Evolutionary conservation across 2,329 filamentous ascomycete species (phyloP), one percentile per base, ranked within the genome.

Genomic region (Amauroascus verrucosus): DNA sequence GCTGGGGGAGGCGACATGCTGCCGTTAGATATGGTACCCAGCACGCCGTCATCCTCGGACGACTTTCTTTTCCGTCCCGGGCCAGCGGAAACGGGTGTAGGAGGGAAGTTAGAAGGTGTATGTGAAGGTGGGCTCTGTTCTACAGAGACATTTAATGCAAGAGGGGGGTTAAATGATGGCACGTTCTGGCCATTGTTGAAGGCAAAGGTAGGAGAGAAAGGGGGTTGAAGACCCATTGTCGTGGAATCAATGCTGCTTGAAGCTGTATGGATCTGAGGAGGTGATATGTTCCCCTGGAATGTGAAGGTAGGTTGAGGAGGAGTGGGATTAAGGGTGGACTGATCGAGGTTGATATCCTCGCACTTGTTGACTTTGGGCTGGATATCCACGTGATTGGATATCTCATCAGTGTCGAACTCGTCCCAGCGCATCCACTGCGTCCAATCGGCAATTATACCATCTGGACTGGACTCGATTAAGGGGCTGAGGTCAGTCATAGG

Each of bases 1-100:
- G 56, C 35, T 37, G 63, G 62, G 1, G 61, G 59, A 4, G 56
- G 48, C 6, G 80, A 47, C 82, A 79, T n/a, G 81, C 78, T 75
- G 20, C 82, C 77, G 4, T 77, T 75, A 13, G 70, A 70, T 40
- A 70, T 68, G 63, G 63, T 58, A 1, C 59, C 61, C 4, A 62
- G 63, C 14, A 62, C 60, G 54, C 64, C 62, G 45, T 72, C 68
- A 22, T 49, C 52, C 8, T 54, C 46, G 18, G 55, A 57, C 1
- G 48, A 54, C 28, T 54, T 54, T 24, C 52, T 30, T 30, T 54
- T 54, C n/a, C 48, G 52, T 33, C 52, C 48, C 37, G 52, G 33
- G 16, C 51, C 46, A 35, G 55, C 44, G 18, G 55, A 49, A 16
- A 54, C 35, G 13, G 52, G 55, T 8, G 52, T 52, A 18, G 52